Evolutionary conservation across 2,329 filamentous ascomycete species (phyloP).

Genomic region (Xylaria polymorpha): DNA sequence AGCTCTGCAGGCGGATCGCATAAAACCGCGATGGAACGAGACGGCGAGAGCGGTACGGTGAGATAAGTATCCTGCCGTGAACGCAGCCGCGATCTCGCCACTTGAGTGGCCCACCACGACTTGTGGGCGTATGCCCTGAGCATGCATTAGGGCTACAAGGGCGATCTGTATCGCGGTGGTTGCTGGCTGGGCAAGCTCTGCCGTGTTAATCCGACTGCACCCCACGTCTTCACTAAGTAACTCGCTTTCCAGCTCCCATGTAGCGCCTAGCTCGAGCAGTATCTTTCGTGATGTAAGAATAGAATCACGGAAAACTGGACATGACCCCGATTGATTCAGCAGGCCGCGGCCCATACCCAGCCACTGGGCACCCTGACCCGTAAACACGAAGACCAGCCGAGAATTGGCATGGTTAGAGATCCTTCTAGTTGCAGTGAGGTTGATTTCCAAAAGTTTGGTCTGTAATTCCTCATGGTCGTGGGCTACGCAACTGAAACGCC

Average conservation of each 20-base stretch:
- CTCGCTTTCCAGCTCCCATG: constrained; percentile 33
- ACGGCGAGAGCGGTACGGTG: neutral
- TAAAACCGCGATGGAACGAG: constrained; percentile 20
- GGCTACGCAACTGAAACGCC: no score
- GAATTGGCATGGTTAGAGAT: no score
- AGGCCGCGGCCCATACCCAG: constrained; percentile 40
- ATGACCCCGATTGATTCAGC: neutral
- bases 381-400: constrained; percentile 26
- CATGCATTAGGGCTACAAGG: neutral
- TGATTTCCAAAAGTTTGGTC: no score
- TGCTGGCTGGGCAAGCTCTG: constrained; percentile 25
- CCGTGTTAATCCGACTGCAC: neutral
- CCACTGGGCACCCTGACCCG: constrained; percentile 41
- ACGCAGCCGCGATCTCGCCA: neutral
- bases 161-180: constrained; percentile 23
- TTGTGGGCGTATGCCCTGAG: neutral
- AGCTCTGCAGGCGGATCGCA: neutral
- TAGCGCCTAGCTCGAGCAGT: constrained; percentile 28
- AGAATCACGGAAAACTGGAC: constrained; percentile 22
- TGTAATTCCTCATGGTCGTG: no score
- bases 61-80: neutral
- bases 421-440: no score
- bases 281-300: constrained; percentile 27
- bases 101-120: neutral
- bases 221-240: constrained; percentile 19